Base-by-base conservation (phyloP, 78 protist species). In the Trichosphaerium sp. region DNA sequence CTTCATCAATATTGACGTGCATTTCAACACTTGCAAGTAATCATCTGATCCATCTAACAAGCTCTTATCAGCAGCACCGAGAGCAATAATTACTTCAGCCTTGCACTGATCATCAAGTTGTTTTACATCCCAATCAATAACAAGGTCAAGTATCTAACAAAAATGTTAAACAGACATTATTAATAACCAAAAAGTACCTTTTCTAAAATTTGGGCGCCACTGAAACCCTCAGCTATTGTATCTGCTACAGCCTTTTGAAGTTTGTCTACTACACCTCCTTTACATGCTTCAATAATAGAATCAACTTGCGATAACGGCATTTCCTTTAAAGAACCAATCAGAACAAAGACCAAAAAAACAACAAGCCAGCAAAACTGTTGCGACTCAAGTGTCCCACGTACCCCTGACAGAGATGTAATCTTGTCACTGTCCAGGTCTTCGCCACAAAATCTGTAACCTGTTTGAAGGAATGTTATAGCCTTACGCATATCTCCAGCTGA, bases 401-500 rank as follows among this genome's bases (percentile, higher is more conserved):
- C 83, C n/a, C 90, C 91, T 14, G 92, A 64, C 1, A 83, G 40
- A 40, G 75, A 59, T 29, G 32, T 39, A 26, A 89, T 49, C 12
- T 5, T 29, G n/a, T 39, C 65, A 10, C 61, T 25, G 0, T 56
- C 44, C 3, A 87, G 4, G 7, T 39, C 52, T 3, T 63, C 61
- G 34, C 42, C 42, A 54, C 51, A 51, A 52, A 83, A 70, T n/a
- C 87, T 35, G 51, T 43, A 65, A 1, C 85, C 89, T 0, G 87
- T 67, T 74, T 94, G 98, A 1, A 94, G 70, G 34, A 71, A 61
- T 11, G 83, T 91, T 59, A 93, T 73, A 32, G 94, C 94, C 31
- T 58, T 41, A 18, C 98, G 82, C 78, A 94, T 48, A 75, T 94
- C 98, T 10, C 98, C 98, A 21, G 58, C 85, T 31, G 89, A 55